Evolutionary conservation across 2,329 filamentous ascomycete genomes (phyloP).

Genomic region (Aureobasidium lini): DNA sequence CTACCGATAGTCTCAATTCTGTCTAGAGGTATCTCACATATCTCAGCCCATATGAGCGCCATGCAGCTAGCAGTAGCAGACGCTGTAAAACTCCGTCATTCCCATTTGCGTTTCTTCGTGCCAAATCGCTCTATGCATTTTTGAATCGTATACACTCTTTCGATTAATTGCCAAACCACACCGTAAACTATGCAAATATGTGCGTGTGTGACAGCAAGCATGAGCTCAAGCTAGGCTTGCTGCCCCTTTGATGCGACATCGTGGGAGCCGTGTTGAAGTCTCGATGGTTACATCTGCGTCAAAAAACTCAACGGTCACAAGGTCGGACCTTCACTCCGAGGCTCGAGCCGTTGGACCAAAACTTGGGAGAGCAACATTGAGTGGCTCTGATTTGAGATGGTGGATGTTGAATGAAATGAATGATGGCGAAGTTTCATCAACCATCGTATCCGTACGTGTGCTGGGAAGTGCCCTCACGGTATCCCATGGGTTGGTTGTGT

Average conservation of each 20-base stretch:
- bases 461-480: not conserved
- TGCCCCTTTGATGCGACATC: too few species aligned
- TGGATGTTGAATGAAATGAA: not conserved
- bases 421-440: not conserved
- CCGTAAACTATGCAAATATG: not conserved
- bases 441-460: conserved; percentile 10
- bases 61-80: not conserved
- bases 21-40: not conserved
- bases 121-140: not conserved
- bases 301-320: too few species aligned
- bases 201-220: too few species aligned
- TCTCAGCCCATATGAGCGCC: not conserved
- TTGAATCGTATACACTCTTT: not conserved
- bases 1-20: not conserved
- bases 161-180: not conserved
- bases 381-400: not conserved
- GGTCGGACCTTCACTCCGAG: too few species aligned
- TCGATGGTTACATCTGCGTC: too few species aligned
- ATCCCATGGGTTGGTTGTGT: not conserved
- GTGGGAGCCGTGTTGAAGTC: too few species aligned
- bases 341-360: too few species aligned
- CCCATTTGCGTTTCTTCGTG: not conserved
- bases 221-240: not conserved
- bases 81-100: not conserved
- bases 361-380: not conserved